Evolutionary conservation across 2,329 filamentous ascomycete species (phyloP), one percentile per base, ranked within the genome.

Genomic region (Penicillium sp.): DNA sequence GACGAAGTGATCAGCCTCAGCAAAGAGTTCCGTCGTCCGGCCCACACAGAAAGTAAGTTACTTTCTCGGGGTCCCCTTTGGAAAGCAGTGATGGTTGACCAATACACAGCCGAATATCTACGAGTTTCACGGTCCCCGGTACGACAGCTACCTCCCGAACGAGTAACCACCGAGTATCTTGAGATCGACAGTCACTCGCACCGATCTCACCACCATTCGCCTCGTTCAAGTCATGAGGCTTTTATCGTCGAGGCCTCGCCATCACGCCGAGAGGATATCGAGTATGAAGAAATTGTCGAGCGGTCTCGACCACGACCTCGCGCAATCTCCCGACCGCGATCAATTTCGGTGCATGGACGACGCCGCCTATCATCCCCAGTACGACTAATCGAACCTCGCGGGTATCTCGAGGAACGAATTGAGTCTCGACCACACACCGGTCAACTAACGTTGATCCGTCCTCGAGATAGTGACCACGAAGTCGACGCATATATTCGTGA

Each of bases 1-100:
- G 92, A 97, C 64, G 89, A 95, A 66, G 81, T 97, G 40, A 89
- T 97, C 65, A 88, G 86, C 66, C 79, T 92, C 46, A 95, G 91
- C 72, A 89, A 92, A 66, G 86, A 88, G 28, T 69, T 75, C 51
- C 69, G 65, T 54, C 67, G 66, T 36, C 63, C 66, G 40, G 57
- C 64, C 13, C 54, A 56, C 8, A 37, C 53, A 19, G 70, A 74
- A 62, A 67, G 71, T 73, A 58, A 55, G 67, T 62, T 51, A 55
- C 55, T 39, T 40, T 48, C 54, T 55, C 51, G 45, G 37, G 59
- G 47, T 52, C 18, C 7, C 21, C 9, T 11, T 31, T 16, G 28
- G 19, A 26, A 28, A 39, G 24, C 18, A 47, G 18, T 26, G 50
- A 59, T 34, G 26, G 52, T 24, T 52, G 21, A 60, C 40, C 14